Conservation (phyloP, 352 stramenopile genomes). For the Peronospora belbahrii region DNA sequence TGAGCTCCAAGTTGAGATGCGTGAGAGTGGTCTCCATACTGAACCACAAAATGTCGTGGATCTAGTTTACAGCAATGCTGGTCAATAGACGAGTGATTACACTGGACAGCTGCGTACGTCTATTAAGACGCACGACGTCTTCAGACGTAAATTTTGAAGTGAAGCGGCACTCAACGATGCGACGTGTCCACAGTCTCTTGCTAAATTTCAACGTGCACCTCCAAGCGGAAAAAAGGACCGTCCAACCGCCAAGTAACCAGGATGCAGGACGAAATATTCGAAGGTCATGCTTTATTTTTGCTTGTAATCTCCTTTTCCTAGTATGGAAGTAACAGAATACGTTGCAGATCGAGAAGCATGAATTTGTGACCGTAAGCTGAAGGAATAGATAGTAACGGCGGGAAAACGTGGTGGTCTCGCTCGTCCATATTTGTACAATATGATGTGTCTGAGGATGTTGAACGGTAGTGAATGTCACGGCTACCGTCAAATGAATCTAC, state of each 20-base stretch:
- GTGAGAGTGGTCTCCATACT: constrained; percentile 61
- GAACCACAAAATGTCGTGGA: background rate
- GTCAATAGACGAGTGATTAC: background rate
- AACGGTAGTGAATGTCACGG: no score
- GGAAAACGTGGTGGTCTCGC: constrained; percentile 8
- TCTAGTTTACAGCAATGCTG: background rate
- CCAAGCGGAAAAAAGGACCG: constrained; percentile 22
- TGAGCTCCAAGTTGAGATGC: constrained; percentile 44
- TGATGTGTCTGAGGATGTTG: background rate
- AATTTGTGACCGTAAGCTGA: no score
- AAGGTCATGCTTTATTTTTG: no score
- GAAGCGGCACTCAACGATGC: constrained; percentile 9
- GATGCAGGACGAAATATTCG: no score
- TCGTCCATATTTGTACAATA: constrained; percentile 8
- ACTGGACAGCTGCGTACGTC: background rate
- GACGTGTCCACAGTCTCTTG: constrained; percentile 4
- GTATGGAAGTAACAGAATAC: no score
- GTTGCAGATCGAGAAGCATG: no score
- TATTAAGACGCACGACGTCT: constrained; percentile 10
- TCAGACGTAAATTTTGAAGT: constrained; percentile 29
- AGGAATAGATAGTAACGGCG: no score
- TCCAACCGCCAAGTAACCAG: no score
- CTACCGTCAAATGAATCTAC: no score
- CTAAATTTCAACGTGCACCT: constrained; percentile 16
- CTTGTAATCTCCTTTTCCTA: no score